Evolutionary conservation across 768 basidiomycete genomes (phyloP).

Genomic region (Pleurotus tuoliensis): DNA sequence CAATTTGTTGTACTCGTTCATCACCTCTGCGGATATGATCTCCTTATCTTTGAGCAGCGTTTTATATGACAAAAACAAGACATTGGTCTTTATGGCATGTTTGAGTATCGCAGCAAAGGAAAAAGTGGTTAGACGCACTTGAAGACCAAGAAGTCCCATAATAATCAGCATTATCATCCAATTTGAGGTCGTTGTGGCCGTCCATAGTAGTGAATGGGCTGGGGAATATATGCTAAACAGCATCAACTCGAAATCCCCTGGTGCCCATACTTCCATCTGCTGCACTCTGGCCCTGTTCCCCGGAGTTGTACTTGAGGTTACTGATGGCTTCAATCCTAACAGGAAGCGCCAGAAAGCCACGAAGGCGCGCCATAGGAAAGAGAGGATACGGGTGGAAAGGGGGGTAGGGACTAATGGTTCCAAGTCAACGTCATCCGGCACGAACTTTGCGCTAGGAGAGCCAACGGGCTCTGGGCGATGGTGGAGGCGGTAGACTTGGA

Average conservation of each 20-base stretch:
- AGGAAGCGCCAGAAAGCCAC: constrained; percentile 63
- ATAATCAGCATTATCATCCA: constrained; percentile 71
- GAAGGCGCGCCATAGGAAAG: constrained; percentile 48
- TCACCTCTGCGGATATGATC: constrained; percentile 73
- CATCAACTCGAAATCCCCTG: constrained; percentile 64
- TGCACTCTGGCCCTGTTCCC: constrained; percentile 52
- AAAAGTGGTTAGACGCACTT: constrained; percentile 39
- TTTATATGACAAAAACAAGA: constrained; percentile 52
- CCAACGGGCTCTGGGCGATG: constrained; percentile 59
- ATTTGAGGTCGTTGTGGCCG: constrained; percentile 63
- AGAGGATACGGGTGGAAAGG: constrained; percentile 36
- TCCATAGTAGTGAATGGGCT: constrained; percentile 70
- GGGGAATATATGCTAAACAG: constrained; percentile 80
- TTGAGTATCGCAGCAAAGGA: background rate
- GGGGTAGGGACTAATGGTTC: constrained; percentile 42
- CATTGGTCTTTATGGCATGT: constrained; percentile 36
- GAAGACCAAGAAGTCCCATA: constrained; percentile 63
- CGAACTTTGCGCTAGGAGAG: constrained; percentile 67
- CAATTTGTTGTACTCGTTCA: constrained; percentile 80
- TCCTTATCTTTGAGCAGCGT: constrained; percentile 69
- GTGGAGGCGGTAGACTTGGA: constrained; percentile 65
- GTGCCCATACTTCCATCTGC: constrained; percentile 75
- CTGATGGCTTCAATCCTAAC: constrained; percentile 53
- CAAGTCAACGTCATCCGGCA: constrained; percentile 48
- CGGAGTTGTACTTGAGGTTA: constrained; percentile 28